Conservation (phyloP, 768 basidiomycete genomes). For the Leucogyrophana mollusca region DNA sequence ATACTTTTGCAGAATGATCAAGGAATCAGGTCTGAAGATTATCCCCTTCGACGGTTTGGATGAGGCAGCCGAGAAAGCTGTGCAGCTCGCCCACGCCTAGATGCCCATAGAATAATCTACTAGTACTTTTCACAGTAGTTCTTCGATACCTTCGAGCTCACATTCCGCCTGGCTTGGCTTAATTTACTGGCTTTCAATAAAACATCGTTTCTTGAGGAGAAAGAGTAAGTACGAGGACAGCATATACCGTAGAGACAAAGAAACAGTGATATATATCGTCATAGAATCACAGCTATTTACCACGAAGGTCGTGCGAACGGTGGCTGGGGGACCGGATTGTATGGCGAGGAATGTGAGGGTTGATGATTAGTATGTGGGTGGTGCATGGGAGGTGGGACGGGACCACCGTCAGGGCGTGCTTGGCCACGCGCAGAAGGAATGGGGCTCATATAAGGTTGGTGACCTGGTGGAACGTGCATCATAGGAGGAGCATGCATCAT, state of each 20-base stretch:
- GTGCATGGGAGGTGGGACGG: slow-evolving; percentile 37
- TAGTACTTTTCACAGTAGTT: too few species aligned
- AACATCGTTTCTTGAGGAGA: slow-evolving; percentile 1
- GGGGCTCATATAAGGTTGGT: slow-evolving; percentile 41
- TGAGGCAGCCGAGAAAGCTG: slow-evolving; percentile 83
- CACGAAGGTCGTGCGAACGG: slow-evolving; percentile 29
- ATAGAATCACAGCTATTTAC: slow-evolving; percentile 17
- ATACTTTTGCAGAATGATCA: slow-evolving; percentile 72
- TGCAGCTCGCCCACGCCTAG: slow-evolving; percentile 58
- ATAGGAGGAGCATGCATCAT: slow-evolving; percentile 56
- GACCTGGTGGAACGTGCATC: slow-evolving; percentile 22
- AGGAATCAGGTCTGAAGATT: slow-evolving; percentile 88
- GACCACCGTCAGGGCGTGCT: slow-evolving; percentile 46
- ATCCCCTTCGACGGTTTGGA: slow-evolving; percentile 91
- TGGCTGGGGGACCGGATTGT: slow-evolving; percentile 18
- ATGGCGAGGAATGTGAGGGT: slow-evolving; percentile 26
- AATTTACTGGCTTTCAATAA: too few species aligned
- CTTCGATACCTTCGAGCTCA: too few species aligned
- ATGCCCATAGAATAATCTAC: slow-evolving; percentile 16
- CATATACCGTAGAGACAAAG: slow-evolving; percentile 23
- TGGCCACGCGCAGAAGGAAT: slow-evolving; percentile 51
- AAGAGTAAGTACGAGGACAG: slow-evolving; percentile 5
- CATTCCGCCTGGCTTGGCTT: too few species aligned
- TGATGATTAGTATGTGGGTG: slow-evolving; percentile 30
- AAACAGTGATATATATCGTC: slow-evolving; percentile 33